Conservation (phyloP, 139 green algal genomes). For the Chlamydomonas eustigma region DNA sequence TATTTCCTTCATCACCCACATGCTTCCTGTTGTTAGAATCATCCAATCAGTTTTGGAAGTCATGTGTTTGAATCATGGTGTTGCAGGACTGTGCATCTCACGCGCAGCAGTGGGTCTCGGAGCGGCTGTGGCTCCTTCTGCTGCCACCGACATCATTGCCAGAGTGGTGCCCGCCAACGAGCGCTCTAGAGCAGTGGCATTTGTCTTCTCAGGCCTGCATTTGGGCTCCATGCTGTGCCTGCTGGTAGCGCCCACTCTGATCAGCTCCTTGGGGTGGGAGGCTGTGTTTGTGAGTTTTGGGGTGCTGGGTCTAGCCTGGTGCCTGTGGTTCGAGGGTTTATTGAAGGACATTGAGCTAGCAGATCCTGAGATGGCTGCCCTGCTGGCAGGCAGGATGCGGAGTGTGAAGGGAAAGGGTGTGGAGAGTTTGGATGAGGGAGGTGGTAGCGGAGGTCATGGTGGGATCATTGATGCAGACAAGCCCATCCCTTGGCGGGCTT, state of each 20-base stretch:
- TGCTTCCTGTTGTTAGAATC: too few species aligned
- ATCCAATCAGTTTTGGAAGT: too few species aligned
- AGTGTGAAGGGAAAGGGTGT: background rate
- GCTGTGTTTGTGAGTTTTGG: conserved; percentile 90
- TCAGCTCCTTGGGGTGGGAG: conserved; percentile 74
- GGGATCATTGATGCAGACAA: background rate
- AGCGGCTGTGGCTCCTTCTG: conserved; percentile 81
- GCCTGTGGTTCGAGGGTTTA: conserved; percentile 69
- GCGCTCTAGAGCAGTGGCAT: conserved; percentile 74
- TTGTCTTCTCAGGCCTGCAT: conserved; percentile 93
- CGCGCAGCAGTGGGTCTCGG: conserved; percentile 70
- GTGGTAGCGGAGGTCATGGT: background rate
- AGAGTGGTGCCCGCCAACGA: conserved; percentile 60
- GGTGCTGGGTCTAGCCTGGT: conserved; percentile 62
- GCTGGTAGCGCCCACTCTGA: conserved; percentile 65
- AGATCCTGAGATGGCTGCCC: conserved; percentile 29
- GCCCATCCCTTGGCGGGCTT: conserved; percentile 78
- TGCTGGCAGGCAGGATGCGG: background rate
- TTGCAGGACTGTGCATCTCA: background rate
- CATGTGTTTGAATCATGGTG: too few species aligned
- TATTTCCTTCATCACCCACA: too few species aligned
- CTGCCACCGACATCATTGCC: conserved; percentile 87
- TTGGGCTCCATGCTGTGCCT: conserved; percentile 81
- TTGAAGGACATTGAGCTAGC: conserved; percentile 27
- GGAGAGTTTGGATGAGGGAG: background rate